Percentiles rank a stretch among this genome's conserved stretches.
phyloP scores from a whole-genome alignment of 495 filamentous ascomycete genomes.

The Pseudomonodictys pantanalensis region DNA sequence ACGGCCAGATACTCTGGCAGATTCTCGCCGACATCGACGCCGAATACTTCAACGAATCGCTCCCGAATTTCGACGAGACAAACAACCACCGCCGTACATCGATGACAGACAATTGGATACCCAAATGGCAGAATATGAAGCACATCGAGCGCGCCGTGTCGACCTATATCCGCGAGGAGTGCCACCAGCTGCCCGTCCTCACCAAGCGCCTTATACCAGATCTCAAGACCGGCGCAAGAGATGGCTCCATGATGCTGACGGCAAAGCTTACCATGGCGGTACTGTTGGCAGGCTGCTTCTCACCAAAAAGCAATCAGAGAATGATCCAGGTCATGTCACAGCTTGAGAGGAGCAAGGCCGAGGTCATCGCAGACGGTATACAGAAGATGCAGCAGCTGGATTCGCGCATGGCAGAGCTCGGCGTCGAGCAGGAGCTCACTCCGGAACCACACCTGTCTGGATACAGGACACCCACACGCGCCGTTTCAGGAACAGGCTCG shows the following conservation, averaged over 20 bases:
- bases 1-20: conserved; percentile 71
- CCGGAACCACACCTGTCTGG: conserved; percentile 23
- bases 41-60: conserved; percentile 62
- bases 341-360: conserved; percentile 34
- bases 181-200: conserved; percentile 50
- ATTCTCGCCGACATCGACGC: conserved; percentile 64
- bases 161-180: conserved; percentile 62
- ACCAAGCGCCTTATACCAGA: conserved; percentile 50
- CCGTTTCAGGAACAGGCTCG: conserved; percentile 18
- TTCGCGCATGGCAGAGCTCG: conserved; percentile 27
- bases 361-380: conserved; percentile 39
- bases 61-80: conserved; percentile 54
- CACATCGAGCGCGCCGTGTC: conserved; percentile 64
- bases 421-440: conserved; percentile 28
- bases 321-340: conserved; percentile 40
- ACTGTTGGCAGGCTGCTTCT: conserved; percentile 40
- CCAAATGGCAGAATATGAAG: conserved; percentile 53
- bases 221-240: conserved; percentile 58
- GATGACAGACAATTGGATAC: conserved; percentile 27
- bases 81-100: conserved; percentile 18
- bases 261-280: conserved; percentile 38
- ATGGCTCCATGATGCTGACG: conserved; percentile 34
- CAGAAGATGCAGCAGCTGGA: conserved; percentile 39
- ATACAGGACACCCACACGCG: conserved; percentile 23
- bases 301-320: conserved; percentile 37